Evolutionary conservation across 495 filamentous ascomycete genomes (phyloP), one percentile per base, ranked within the genome.

Genomic region (Aspergillus hancockii): DNA sequence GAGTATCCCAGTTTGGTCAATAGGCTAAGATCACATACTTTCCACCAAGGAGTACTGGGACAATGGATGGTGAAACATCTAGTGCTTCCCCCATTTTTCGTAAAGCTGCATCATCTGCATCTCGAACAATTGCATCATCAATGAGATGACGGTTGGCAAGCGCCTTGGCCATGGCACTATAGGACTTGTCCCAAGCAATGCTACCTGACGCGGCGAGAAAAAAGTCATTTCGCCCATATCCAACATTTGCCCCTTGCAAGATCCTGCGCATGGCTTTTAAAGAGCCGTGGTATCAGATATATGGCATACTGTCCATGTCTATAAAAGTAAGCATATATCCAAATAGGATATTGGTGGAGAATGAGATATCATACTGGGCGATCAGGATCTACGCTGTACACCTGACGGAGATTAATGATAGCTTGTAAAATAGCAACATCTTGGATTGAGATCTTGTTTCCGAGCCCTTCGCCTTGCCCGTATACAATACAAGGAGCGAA

Each of bases 281-380:
- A 82, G 63, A 0, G 46, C 63, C 0, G 73, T 68, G 22, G 72
- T 82, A 51, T 83, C 81, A 0, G 36, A 10, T 25, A 83, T 58
- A 57, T 82, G 77, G 55, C 72, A 76, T 4, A 83, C 78, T 0
- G 81, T 79, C 79, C 79, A 82, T 8, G 63, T 67, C 79, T n/a
- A n/a, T 80, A 21, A 13, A 18, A 14, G 21, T 7, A 5, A 51
- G 49, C n/a, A n/a, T n/a, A n/a, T n/a, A n/a, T n/a, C n/a, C n/a
- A n/a, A n/a, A n/a, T n/a, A n/a, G n/a, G n/a, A n/a, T n/a, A n/a
- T n/a, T n/a, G n/a, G n/a, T n/a, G n/a, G n/a, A n/a, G n/a, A n/a
- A n/a, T n/a, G n/a, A n/a, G n/a, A n/a, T n/a, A n/a, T n/a, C n/a
- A n/a, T n/a, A n/a, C n/a, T n/a, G n/a, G n/a, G n/a, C n/a, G n/a